Evolutionary conservation across 108 stramenopile genomes (phyloP).

Genomic region (Discostella pseudostelligera): DNA sequence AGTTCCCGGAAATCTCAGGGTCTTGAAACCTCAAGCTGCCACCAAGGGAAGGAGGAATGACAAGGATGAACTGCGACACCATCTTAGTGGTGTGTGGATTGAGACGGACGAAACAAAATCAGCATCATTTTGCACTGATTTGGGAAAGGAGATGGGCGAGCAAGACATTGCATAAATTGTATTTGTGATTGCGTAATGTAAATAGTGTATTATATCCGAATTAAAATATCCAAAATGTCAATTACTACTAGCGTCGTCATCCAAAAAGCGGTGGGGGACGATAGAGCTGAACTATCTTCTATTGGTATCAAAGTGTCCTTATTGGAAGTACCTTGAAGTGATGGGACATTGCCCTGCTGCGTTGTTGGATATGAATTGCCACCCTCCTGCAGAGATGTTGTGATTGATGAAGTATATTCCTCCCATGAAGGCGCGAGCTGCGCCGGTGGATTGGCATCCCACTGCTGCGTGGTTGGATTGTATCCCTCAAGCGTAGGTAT

Average conservation of each 20-base stretch:
- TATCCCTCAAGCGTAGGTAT: too few species aligned
- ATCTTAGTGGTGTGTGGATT: slow-evolving; percentile 30
- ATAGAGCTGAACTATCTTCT: slow-evolving; percentile 1
- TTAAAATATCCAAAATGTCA: not conserved
- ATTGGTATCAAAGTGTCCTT: not conserved
- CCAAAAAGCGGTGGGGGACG: not conserved
- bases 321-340: too few species aligned
- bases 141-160: slow-evolving; percentile 19
- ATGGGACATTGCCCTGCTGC: too few species aligned
- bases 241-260: not conserved
- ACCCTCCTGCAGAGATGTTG: too few species aligned
- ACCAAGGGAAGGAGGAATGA: not conserved
- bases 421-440: too few species aligned
- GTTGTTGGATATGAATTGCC: too few species aligned
- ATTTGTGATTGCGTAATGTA: not conserved
- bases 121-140: slow-evolving; percentile 36
- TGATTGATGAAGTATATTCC: too few species aligned
- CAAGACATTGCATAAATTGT: slow-evolving; percentile 29
- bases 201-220: not conserved
- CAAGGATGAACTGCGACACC: slow-evolving; percentile 24
- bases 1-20: slow-evolving; percentile 14
- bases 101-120: slow-evolving; percentile 34
- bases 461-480: too few species aligned
- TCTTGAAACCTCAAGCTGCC: not conserved
- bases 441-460: too few species aligned